These are phyloP conservation scores for Solanum sejunctum DNA, from an alignment of 257 asterid species.

Conservation along the genomic window DNA sequence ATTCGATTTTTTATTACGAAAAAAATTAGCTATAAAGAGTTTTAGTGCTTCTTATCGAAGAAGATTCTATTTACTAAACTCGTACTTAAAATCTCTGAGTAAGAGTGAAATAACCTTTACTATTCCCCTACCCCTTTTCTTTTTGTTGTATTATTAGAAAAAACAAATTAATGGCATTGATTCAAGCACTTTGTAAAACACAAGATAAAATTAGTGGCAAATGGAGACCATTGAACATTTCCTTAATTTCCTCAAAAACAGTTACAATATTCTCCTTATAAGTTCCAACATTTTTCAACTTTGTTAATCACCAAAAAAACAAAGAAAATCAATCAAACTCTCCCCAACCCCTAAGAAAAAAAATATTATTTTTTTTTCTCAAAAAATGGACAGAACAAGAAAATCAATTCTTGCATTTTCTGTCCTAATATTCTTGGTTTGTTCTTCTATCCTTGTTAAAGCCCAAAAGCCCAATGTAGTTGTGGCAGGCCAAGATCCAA, in stretches of 20 bases:
- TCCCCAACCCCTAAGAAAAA: not conserved
- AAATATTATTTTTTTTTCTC: not conserved
- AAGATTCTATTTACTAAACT: no score
- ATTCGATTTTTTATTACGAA: no score
- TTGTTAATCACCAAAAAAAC: not conserved
- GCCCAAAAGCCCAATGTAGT: not conserved
- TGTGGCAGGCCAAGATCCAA: not conserved
- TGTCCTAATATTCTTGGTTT: not conserved
- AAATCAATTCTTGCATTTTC: not conserved
- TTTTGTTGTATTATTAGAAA: not conserved
- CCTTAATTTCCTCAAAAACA: not conserved
- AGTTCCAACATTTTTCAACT: not conserved
- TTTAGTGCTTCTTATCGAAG: not conserved
- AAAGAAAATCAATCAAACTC: not conserved
- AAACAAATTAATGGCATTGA: no score
- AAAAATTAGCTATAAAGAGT: no score
- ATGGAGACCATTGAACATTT: not conserved
- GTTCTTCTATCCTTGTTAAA: not conserved
- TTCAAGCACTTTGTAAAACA: no score
- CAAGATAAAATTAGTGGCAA: not conserved
- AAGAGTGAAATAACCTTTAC: not conserved
- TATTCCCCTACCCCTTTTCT: not conserved
- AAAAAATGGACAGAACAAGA: slow-evolving; percentile 2
- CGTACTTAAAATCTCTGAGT: no score
- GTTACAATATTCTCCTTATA: not conserved